phyloP scores from a whole-genome alignment of 768 basidiomycete species.

The Epithele typhae region DNA sequence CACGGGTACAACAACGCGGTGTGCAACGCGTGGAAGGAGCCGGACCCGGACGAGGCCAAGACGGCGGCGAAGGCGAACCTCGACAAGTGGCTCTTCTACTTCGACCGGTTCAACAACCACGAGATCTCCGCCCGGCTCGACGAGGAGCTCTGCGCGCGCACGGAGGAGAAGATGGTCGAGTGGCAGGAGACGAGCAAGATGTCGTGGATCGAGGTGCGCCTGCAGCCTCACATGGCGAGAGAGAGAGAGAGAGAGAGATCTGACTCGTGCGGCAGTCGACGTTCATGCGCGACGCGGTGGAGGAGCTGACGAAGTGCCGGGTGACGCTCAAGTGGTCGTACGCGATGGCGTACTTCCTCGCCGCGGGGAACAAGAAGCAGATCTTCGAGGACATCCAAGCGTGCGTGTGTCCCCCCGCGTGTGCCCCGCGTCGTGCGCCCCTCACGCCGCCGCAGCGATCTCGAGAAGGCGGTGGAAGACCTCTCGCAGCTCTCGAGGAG shows the following conservation, averaged over 20 bases:
- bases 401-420: slow-evolving; percentile 33
- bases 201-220: slow-evolving; percentile 92
- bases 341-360: slow-evolving; percentile 98
- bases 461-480: slow-evolving; percentile 94
- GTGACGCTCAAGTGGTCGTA: slow-evolving; percentile 99
- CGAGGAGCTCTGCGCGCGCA: slow-evolving; percentile 83
- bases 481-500: slow-evolving; percentile 88
- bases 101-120: slow-evolving; percentile 99
- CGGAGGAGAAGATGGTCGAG: slow-evolving; percentile 99
- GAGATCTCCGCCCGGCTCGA: slow-evolving; percentile 97
- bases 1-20: slow-evolving; percentile 28
- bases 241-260: too few species aligned
- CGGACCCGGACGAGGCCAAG: slow-evolving; percentile 52
- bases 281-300: slow-evolving; percentile 97
- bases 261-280: slow-evolving; percentile 30
- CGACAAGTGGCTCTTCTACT: slow-evolving; percentile 52
- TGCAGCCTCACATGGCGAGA: too few species aligned
- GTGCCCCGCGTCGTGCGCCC: neutral
- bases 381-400: slow-evolving; percentile 96
- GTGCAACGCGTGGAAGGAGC: slow-evolving; percentile 51
- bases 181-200: slow-evolving; percentile 89
- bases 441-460: slow-evolving; percentile 48
- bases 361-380: slow-evolving; percentile 86
- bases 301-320: slow-evolving; percentile 83
- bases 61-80: slow-evolving; percentile 37